Evolutionary conservation across 2,329 filamentous ascomycete species (phyloP), one percentile per base, ranked within the genome.

Genomic region (Trichoderma sp.): DNA sequence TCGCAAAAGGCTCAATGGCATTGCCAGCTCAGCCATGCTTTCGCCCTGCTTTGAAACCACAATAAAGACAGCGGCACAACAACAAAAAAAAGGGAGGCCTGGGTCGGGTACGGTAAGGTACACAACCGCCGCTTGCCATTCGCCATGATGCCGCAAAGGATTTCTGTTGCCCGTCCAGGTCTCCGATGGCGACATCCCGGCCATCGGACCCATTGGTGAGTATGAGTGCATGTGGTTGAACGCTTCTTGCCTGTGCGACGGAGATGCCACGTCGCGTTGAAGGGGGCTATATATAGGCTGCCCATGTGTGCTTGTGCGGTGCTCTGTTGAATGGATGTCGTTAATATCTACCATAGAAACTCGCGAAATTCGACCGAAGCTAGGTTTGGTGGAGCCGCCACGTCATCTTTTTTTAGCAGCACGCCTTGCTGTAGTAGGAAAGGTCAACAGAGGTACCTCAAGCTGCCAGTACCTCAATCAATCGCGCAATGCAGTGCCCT

Each of bases 191-290:
- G 0, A 86, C 83, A 67, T 88, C 78, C 9, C 81, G 79, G 21
- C 70, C 67, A 44, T 74, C 71, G 24, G 72, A 69, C 54, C 77
- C 77, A 61, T 77, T 77, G 70, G 81, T 74, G 69, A 83, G 73
- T 24, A n/a, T 73, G 12, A 39, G 77, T n/a, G n/a, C n/a, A n/a
- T n/a, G n/a, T 74, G 57, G 85, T 73, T 73, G 59, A 76, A 76
- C 74, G 61, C 77, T 74, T 74, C 57, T 70, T 39, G 14, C 3
- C 12, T 39, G 34, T 39, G 74, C 21, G 90, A 81, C 51, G 88
- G 61, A 90, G 90, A 71, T 90, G 87, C 86, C 86, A 90, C 3
- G 80, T 80, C 4, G 78, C 75, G 28, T 80, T 81, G 26, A 82
- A 80, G 2, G 73, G 34, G 34, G 34, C 34, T 39, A 39, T 39